Evolutionary conservation across 169 alveolate genomes (phyloP).

Genomic region (Theileria luwenshuni): DNA sequence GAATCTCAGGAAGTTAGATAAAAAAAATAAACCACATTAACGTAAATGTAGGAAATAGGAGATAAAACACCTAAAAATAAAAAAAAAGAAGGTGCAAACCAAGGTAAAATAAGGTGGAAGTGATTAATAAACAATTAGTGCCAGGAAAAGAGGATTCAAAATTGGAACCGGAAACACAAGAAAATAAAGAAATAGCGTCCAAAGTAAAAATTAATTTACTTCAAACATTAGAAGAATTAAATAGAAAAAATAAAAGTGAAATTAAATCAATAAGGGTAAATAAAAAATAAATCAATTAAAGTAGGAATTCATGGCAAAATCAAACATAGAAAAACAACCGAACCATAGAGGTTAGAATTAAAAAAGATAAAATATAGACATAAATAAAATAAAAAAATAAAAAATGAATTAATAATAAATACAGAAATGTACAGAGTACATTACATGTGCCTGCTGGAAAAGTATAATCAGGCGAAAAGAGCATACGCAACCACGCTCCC

Average conservation of each 20-base stretch:
- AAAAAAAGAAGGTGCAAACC: no score
- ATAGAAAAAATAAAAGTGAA: not conserved
- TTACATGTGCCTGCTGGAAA: conserved; percentile 17
- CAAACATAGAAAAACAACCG: conserved; percentile 5
- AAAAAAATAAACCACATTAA: no score
- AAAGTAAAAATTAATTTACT: not conserved
- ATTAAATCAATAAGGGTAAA: not conserved
- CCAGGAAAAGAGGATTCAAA: not conserved
- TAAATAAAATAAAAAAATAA: no score
- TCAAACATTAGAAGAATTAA: not conserved
- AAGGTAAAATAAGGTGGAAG: no score
- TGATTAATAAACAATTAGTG: no score
- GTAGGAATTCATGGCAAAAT: conserved; percentile 11
- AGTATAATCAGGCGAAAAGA: conserved; percentile 5
- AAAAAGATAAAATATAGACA: not conserved
- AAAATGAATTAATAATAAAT: no score
- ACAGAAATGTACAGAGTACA: conserved; percentile 11
- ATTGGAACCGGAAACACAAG: not conserved
- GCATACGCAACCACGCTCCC: conserved; percentile 9
- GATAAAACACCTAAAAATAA: no score
- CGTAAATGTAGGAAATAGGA: no score
- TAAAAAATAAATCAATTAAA: not conserved
- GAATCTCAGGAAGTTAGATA: no score
- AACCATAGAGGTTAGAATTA: not conserved
- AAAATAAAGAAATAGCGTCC: not conserved